phyloP scores from a whole-genome alignment of 441 rosid species.

The Eutrema salsugineum region DNA sequence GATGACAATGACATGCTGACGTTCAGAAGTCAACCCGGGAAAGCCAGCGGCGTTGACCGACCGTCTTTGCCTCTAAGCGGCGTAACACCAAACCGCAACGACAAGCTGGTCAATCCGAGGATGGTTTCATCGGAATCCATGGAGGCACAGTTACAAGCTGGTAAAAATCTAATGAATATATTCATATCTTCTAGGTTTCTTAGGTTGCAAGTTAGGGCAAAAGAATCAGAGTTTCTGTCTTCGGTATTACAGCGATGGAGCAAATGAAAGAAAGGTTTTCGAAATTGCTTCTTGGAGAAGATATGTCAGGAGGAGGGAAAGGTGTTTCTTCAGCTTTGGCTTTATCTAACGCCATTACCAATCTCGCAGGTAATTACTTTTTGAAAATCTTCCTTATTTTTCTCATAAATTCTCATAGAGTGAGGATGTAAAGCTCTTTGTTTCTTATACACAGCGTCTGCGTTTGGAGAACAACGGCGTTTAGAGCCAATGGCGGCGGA shows the following conservation, averaged over 20 bases:
- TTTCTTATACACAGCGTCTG: conserved; percentile 54
- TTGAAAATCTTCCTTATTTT: neutral
- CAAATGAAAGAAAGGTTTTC: conserved; percentile 84
- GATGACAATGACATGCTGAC: neutral
- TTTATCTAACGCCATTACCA: conserved; percentile 84
- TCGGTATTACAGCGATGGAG: conserved; percentile 56
- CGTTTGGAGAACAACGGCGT: conserved; percentile 72
- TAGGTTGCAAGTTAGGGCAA: neutral
- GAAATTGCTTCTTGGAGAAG: conserved; percentile 85
- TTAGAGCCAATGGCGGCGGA: conserved; percentile 85
- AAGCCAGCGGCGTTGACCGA: conserved; percentile 14
- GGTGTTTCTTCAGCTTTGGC: conserved; percentile 96
- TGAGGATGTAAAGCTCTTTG: neutral
- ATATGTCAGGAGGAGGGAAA: conserved; percentile 98
- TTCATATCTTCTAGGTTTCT: neutral
- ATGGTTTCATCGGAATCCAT: conserved; percentile 24
- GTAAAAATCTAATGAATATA: conserved; percentile 25
- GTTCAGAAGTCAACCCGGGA: conserved; percentile 30
- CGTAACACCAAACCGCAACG: conserved; percentile 14
- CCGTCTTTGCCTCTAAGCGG: conserved; percentile 24
- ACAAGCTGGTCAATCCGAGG: neutral
- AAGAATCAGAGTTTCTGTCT: neutral
- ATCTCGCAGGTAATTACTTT: conserved; percentile 59
- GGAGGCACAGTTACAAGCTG: conserved; percentile 41
- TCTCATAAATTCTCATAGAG: neutral